Conservation (phyloP, 306 rosid genomes). For the Sicyos edulis region DNA sequence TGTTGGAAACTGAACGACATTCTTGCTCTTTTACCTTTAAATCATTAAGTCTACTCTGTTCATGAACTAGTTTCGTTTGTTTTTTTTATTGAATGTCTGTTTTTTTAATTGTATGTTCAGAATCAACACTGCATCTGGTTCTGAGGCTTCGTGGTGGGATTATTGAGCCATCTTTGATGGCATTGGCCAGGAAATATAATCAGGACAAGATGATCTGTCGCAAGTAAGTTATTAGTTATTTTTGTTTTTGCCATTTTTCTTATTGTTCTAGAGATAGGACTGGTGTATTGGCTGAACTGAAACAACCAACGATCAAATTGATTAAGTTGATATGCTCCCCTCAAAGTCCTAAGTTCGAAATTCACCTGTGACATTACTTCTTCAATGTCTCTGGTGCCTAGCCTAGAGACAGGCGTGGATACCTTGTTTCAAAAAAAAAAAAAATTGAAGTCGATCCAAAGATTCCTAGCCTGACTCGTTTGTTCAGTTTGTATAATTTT, state of each 20-base stretch:
- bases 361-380: no score
- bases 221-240: slow-evolving; percentile 69
- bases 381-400: no score
- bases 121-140: slow-evolving; percentile 87
- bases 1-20: background rate
- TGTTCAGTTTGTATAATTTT: no score
- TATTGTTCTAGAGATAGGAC: background rate
- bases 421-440: no score
- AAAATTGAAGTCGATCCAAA: no score
- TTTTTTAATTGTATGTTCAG: slow-evolving; percentile 31
- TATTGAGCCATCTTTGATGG: slow-evolving; percentile 95
- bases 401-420: no score
- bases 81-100: background rate
- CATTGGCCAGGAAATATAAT: slow-evolving; percentile 89
- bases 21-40: background rate
- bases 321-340: background rate
- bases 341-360: no score
- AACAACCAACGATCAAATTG: background rate
- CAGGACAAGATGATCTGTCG: slow-evolving; percentile 94
- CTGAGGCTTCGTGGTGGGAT: slow-evolving; percentile 99
- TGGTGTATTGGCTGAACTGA: background rate
- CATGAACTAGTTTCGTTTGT: background rate
- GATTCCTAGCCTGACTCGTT: background rate
- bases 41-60: background rate
- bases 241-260: background rate